phyloP scores from a whole-genome alignment of 192 early-diverging fungal genomes.

The Helicostylum pulchrum region DNA sequence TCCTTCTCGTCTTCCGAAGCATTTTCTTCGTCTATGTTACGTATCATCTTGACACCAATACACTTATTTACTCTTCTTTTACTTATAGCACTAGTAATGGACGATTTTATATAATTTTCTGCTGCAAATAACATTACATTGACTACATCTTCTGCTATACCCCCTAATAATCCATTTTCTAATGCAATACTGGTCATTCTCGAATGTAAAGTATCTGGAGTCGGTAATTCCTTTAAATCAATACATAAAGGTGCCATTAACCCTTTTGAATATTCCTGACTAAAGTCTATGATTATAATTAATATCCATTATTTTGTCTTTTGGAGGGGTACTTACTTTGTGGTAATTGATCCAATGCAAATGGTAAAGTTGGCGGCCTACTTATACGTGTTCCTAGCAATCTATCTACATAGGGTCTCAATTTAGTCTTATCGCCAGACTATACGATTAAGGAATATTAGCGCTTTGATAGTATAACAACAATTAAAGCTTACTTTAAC shows the following conservation, averaged over 20 bases:
- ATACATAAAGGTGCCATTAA: constrained; percentile 63
- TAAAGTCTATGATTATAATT: constrained; percentile 21
- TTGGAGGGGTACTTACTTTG: constrained; percentile 37
- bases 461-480: background rate
- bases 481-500: constrained; percentile 42
- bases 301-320: background rate
- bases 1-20: constrained; percentile 30
- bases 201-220: constrained; percentile 58
- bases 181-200: constrained; percentile 67
- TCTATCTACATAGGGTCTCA: constrained; percentile 24
- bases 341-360: constrained; percentile 47
- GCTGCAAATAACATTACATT: constrained; percentile 64
- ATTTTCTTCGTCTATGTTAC: background rate
- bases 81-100: constrained; percentile 65
- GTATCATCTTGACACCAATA: constrained; percentile 37
- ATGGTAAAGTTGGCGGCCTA: constrained; percentile 46
- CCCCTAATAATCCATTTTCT: constrained; percentile 64
- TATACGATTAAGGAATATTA: background rate
- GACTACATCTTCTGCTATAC: constrained; percentile 57
- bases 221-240: constrained; percentile 64
- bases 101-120: constrained; percentile 68
- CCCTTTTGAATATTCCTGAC: constrained; percentile 61
- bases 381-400: constrained; percentile 32
- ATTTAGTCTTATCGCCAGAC: constrained; percentile 16
- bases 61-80: constrained; percentile 62